phyloP scores from a whole-genome alignment of 805 yeast species.

The Lipomyces kockii region DNA sequence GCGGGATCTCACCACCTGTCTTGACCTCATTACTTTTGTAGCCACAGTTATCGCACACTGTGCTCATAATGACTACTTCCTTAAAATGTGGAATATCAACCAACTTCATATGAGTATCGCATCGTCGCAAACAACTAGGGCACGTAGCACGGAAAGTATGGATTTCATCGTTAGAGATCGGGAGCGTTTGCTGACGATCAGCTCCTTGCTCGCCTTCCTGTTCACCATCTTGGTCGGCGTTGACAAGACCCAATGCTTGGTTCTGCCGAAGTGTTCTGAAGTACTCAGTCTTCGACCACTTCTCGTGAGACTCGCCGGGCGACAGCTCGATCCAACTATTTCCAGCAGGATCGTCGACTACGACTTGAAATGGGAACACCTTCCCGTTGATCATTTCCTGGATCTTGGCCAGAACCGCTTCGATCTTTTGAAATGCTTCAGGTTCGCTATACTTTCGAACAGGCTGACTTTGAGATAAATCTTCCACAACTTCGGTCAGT shows the following conservation, averaged over 20 bases:
- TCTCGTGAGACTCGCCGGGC: constrained; percentile 86
- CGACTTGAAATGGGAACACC: constrained; percentile 75
- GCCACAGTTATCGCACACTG: constrained; percentile 90
- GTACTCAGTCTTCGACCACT: constrained; percentile 86
- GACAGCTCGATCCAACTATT: constrained; percentile 93
- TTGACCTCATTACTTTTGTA: constrained; percentile 96
- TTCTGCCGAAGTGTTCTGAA: constrained; percentile 87
- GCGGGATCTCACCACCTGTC: constrained; percentile 97
- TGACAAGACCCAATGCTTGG: constrained; percentile 77
- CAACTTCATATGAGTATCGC: constrained; percentile 95
- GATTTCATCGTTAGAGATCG: constrained; percentile 86
- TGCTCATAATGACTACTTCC: constrained; percentile 95
- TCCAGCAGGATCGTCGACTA: constrained; percentile 92
- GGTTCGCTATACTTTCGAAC: constrained; percentile 76
- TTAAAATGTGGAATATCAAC: constrained; percentile 97
- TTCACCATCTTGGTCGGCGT: constrained; percentile 50
- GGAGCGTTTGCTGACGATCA: constrained; percentile 39
- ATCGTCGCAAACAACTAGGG: constrained; percentile 79
- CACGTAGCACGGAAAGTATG: constrained; percentile 93
- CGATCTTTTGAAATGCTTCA: constrained; percentile 74
- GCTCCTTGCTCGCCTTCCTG: constrained; percentile 5
- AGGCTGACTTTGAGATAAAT: constrained; percentile 79
- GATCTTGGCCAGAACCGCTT: constrained; percentile 65
- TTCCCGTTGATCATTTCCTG: constrained; percentile 66
- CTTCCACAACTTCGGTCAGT: constrained; percentile 79